Conservation (phyloP, 139 green algal species). For the Chlorella vulgaris region DNA sequence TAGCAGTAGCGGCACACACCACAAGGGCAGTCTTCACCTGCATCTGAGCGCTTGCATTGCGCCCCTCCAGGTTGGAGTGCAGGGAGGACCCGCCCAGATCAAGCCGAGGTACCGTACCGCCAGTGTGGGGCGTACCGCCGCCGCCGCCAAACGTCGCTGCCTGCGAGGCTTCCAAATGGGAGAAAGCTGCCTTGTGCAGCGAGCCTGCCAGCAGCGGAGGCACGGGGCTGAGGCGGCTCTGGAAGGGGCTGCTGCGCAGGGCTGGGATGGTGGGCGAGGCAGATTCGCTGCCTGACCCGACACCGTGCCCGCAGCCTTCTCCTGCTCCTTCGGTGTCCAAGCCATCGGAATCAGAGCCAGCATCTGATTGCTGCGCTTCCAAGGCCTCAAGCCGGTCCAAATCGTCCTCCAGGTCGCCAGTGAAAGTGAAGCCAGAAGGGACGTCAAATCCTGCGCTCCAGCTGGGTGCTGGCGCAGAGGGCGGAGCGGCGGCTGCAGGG, state of each 20-base stretch:
- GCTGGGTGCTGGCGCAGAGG: background rate
- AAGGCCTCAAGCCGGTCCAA: conserved; percentile 59
- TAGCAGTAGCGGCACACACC: too few relatives aligned
- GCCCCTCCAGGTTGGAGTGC: conserved; percentile 36
- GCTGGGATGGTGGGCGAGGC: conserved; percentile 36
- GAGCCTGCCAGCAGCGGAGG: background rate
- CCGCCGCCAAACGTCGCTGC: background rate
- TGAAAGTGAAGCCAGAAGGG: conserved; percentile 54
- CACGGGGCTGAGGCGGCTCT: background rate
- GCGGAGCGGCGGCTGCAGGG: too few relatives aligned
- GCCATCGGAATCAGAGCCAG: too few relatives aligned
- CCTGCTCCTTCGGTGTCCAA: background rate
- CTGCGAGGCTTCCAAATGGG: too few relatives aligned
- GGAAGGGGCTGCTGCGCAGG: conserved; percentile 21
- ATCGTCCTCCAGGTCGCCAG: conserved; percentile 74
- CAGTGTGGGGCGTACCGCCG: background rate
- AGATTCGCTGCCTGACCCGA: background rate
- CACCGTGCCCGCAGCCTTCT: background rate
- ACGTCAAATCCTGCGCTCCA: conserved; percentile 1
- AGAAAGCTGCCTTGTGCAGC: background rate
- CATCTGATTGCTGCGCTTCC: conserved; percentile 51
- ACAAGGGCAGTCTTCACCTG: conserved; percentile 4
- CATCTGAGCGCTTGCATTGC: conserved; percentile 36
- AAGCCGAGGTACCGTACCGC: conserved; percentile 19
- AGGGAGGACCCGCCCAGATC: conserved; percentile 3